Conservation (phyloP, 192 early-diverging fungal species). For the Allomyces arbusculus region DNA sequence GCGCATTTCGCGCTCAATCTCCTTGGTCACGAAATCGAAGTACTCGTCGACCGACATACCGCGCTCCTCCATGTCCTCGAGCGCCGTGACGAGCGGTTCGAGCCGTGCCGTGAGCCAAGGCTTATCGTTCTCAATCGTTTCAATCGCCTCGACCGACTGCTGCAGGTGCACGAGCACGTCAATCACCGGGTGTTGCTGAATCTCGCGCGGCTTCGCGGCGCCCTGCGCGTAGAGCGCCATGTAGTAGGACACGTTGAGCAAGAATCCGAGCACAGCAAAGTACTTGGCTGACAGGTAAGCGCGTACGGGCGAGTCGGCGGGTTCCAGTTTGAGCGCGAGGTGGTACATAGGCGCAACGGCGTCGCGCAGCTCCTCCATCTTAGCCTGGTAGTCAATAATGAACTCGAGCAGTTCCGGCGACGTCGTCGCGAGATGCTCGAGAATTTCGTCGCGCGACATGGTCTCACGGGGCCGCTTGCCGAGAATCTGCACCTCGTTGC, state of each 20-base stretch:
- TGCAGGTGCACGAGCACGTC: background rate
- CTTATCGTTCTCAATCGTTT: background rate
- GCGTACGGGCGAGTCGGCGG: background rate
- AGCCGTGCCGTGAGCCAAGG: background rate
- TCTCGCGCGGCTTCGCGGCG: background rate
- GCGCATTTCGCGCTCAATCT: conserved; percentile 35
- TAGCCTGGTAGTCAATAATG: background rate
- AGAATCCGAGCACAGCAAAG: background rate
- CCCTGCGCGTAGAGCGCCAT: background rate
- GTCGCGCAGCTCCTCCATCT: background rate
- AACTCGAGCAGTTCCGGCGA: background rate
- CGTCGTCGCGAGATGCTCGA: background rate
- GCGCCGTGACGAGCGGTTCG: background rate
- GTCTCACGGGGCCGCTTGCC: background rate
- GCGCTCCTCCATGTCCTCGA: background rate
- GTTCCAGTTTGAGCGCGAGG: background rate
- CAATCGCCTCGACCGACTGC: background rate
- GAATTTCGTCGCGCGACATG: background rate
- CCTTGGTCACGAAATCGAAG: conserved; percentile 16
- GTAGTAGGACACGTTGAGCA: background rate
- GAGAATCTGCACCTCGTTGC: background rate
- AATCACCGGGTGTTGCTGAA: background rate
- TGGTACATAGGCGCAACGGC: background rate
- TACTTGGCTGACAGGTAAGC: background rate
- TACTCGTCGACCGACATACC: background rate